Percentiles rank a stretch among this genome's conserved stretches.
Conservation (phyloP, 2,329 filamentous ascomycete genomes). For the Calonectria hawksworthii region DNA sequence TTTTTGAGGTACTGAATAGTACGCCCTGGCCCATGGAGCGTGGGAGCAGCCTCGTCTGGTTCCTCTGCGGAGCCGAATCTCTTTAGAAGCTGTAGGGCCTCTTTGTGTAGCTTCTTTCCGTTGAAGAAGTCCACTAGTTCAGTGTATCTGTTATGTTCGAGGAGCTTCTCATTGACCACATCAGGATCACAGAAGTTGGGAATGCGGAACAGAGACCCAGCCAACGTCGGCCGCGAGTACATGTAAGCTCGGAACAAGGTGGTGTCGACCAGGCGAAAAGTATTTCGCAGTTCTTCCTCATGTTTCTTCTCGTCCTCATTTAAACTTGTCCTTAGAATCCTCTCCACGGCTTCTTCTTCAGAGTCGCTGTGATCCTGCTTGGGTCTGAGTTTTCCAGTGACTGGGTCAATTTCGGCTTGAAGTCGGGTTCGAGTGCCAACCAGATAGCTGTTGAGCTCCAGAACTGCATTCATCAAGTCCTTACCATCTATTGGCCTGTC, state of each 20-base stretch:
- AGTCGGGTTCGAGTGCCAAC: slow-evolving; percentile 83
- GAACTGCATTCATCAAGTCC: slow-evolving; percentile 84
- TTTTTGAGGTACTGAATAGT: slow-evolving; percentile 93
- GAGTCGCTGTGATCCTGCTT: slow-evolving; percentile 59
- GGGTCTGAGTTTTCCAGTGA: slow-evolving; percentile 72
- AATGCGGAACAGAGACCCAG: slow-evolving; percentile 91
- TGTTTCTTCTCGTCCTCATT: slow-evolving; percentile 71
- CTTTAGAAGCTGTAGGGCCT: slow-evolving; percentile 85
- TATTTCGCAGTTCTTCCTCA: slow-evolving; percentile 78
- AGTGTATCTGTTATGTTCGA: slow-evolving; percentile 89
- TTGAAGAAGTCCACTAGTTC: slow-evolving; percentile 98
- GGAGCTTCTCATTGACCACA: slow-evolving; percentile 92
- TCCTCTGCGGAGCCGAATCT: slow-evolving; percentile 79
- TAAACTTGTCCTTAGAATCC: slow-evolving; percentile 63
- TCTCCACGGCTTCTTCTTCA: slow-evolving; percentile 67
- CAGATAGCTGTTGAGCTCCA: slow-evolving; percentile 88
- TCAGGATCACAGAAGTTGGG: slow-evolving; percentile 97
- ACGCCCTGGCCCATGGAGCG: slow-evolving; percentile 83
- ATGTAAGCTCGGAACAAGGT: slow-evolving; percentile 96
- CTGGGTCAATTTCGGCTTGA: slow-evolving; percentile 73
- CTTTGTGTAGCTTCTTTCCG: slow-evolving; percentile 91
- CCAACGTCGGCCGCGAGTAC: slow-evolving; percentile 88
- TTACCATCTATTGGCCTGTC: slow-evolving; percentile 79
- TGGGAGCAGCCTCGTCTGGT: slow-evolving; percentile 64
- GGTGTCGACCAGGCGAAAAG: slow-evolving; percentile 90